Evolutionary conservation across 1,139 yeast genomes (phyloP).

Genomic region (Sugiyamaella grinbergsii): DNA sequence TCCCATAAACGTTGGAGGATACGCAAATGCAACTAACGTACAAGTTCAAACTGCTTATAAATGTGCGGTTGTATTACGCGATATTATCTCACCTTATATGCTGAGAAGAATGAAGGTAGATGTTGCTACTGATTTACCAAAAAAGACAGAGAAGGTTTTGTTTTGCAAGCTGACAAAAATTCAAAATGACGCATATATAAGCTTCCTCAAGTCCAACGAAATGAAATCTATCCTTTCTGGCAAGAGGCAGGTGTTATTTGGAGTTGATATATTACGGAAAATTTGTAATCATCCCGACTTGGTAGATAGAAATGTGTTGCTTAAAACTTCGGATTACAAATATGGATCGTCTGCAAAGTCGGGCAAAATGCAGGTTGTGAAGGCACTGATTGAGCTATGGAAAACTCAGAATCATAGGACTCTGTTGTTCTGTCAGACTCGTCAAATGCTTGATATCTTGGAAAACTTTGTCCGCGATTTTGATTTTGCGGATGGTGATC

Average conservation of each 20-base stretch:
- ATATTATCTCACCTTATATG: slow-evolving; percentile 85
- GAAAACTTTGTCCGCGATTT: slow-evolving; percentile 56
- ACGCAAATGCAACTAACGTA: slow-evolving; percentile 93
- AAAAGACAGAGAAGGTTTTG: slow-evolving; percentile 89
- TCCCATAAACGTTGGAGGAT: slow-evolving; percentile 97
- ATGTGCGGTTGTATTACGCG: slow-evolving; percentile 89
- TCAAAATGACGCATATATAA: slow-evolving; percentile 73
- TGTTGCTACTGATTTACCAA: slow-evolving; percentile 95
- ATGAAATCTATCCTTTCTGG: slow-evolving; percentile 72
- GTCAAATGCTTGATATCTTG: slow-evolving; percentile 89
- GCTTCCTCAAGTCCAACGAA: slow-evolving; percentile 76
- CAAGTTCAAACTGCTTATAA: slow-evolving; percentile 97
- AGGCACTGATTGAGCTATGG: slow-evolving; percentile 77
- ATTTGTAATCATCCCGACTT: slow-evolving; percentile 97
- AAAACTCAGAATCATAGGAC: slow-evolving; percentile 74
- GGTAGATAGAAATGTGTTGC: slow-evolving; percentile 56
- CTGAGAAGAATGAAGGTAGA: slow-evolving; percentile 86
- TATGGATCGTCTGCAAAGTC: slow-evolving; percentile 73
- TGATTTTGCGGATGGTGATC: slow-evolving; percentile 41
- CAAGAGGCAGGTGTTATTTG: slow-evolving; percentile 77
- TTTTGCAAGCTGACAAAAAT: slow-evolving; percentile 81
- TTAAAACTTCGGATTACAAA: slow-evolving; percentile 48
- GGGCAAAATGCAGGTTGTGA: slow-evolving; percentile 90
- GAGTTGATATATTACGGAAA: slow-evolving; percentile 85
- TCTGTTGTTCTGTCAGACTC: slow-evolving; percentile 82